phyloP scores from a whole-genome alignment of 768 basidiomycete genomes.

The Xerocomus potaroensis region DNA sequence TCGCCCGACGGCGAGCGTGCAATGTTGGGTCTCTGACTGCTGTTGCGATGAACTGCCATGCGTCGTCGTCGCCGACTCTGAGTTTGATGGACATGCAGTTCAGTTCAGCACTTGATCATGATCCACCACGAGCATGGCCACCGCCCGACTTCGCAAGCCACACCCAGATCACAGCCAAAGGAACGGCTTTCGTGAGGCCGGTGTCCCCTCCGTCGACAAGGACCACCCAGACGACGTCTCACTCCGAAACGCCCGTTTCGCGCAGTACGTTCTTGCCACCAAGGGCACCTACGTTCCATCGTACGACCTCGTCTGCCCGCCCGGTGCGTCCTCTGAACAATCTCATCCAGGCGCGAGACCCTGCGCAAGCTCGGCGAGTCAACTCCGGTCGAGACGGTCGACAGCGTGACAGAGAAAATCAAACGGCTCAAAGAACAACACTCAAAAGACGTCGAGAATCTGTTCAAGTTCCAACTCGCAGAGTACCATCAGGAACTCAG shows the following conservation, averaged over 20 bases:
- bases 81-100: neutral
- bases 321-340: neutral
- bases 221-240: conserved; percentile 22
- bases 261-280: conserved; percentile 38
- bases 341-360: conserved; percentile 13
- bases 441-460: conserved; percentile 26
- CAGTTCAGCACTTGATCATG: neutral
- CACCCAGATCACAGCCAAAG: conserved; percentile 3
- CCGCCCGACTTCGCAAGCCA: conserved; percentile 9
- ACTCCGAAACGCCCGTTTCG: conserved; percentile 32
- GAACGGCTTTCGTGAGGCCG: conserved; percentile 25
- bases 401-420: conserved; percentile 27
- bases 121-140: conserved; percentile 5
- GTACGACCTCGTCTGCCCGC: conserved; percentile 29
- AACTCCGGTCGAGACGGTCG: conserved; percentile 22
- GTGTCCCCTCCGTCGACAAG: conserved; percentile 6
- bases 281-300: conserved; percentile 38
- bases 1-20: conserved; percentile 49
- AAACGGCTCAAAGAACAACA: conserved; percentile 28
- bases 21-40: conserved; percentile 35
- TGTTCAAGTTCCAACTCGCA: conserved; percentile 28
- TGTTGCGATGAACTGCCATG: conserved; percentile 12
- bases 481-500: conserved; percentile 33
- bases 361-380: conserved; percentile 21
- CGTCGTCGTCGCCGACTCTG: neutral